Evolutionary conservation across 805 yeast species (phyloP), one percentile per base, ranked within the genome.

Genomic region (Lipomyces sp.): DNA sequence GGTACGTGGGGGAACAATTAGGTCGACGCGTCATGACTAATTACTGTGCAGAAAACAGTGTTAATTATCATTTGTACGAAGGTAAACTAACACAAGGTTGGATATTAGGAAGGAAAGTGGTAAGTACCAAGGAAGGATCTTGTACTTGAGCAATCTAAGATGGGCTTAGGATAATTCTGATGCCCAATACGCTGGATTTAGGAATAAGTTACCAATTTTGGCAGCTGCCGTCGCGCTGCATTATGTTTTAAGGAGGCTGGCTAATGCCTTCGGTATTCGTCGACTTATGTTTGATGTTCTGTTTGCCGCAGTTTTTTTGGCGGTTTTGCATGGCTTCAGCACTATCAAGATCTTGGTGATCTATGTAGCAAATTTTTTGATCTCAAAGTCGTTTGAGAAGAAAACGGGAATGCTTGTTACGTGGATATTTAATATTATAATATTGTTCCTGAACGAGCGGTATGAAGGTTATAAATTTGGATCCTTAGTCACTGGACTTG

Each of bases 61-160:
- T 89, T 10, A 92, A 92, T 74, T 94, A 88, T 75, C 82, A 83
- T 24, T 80, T 80, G 59, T 92, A 84, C 74, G 83, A 84, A 70
- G 83, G 85, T 59, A 79, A 88, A 50, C 80, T 94, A 60, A 82
- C 88, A 35, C 81, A 86, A 4, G 98, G 99, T 3, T 94, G 98
- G 98, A 79, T 92, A 72, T 85, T 89, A 75, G 97, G 97, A 7
- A 80, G 97, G 33, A 89, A 88, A 77, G 96, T 92, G 53, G 75
- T 69, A 50, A n/a, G 71, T 55, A 15, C 48, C 48, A 15, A 8
- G 24, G 7, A 7, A 15, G 8, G 18, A 42, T 4, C 48, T 6
- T 5, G 48, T 42, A n/a, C 18, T 42, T 37, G 15, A 37, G 24
- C 10, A 4, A 42, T 15, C 48, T 42, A 42, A 42, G 48, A 42